Base-by-base conservation (phyloP, 306 rosid species). In the Corylus americana region DNA sequence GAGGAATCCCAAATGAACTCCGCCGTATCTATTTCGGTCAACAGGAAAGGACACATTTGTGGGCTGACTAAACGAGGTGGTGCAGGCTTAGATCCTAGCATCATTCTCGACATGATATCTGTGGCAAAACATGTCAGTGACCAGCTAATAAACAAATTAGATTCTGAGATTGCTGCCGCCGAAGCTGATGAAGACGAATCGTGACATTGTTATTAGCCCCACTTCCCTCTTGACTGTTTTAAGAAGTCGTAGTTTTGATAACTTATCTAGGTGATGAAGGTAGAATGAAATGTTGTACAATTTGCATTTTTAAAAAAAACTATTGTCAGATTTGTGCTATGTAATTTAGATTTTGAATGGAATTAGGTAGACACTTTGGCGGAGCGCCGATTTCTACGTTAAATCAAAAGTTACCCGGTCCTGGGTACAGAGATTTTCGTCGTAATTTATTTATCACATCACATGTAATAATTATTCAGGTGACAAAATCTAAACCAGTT, bases 1-100 rank as follows among this genome's bases (percentile, higher is more conserved):
- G 98, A 94, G 86, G 98, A 94, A 72, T 89, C 97, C 50, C 95
- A 94, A 76, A 92, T 92, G 97, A 92, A 78, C 92, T 91, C 92
- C 1, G 97, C 97, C 14, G 84, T 94, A 54, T 94, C 98, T 5
- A 82, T 92, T 58, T 91, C 97, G 20, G 76, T 92, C 45, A 91
- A 91, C 11, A 86, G 89, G 83, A 79, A 87, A 58, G 93, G 97
- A 47, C 88, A 85, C 78, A 79, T 94, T 2, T 94, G 93, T 29
- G 97, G 98, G 42, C 54, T 94, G 79, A 87, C 90, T 44, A 94
- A 94, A 86, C 89, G 97, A 29, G 97, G 97, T 14, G 97, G 97
- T 73, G 87, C 86, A 4, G 97, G 97, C 29, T 48, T 92, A 35
- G 96, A 92, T 86, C 95, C 97, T 55, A 94, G 97, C 81, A 51